Conservation (phyloP, 257 asterid genomes). For the Mentha longifolia region DNA sequence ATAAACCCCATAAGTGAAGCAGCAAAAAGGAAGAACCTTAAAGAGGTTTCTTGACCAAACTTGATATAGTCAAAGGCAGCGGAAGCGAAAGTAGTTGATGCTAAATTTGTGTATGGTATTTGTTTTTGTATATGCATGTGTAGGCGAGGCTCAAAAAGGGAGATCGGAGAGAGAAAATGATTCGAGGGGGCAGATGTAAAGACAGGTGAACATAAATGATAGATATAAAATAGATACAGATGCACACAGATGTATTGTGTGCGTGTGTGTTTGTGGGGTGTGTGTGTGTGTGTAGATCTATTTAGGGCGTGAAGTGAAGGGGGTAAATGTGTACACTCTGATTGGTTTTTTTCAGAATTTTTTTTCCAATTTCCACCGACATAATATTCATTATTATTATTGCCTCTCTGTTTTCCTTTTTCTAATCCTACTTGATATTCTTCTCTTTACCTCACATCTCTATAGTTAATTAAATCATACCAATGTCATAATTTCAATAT, state of each 20-base stretch:
- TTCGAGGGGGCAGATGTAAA: constrained; percentile 42
- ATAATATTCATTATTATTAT: constrained; percentile 25
- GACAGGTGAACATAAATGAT: constrained; percentile 41
- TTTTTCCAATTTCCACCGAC: constrained; percentile 47
- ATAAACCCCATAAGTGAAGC: constrained; percentile 42
- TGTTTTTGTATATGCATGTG: constrained; percentile 35
- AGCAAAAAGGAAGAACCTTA: constrained; percentile 41
- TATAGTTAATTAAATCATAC: neutral
- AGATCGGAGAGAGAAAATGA: constrained; percentile 40
- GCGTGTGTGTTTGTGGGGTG: constrained; percentile 13
- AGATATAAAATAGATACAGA: constrained; percentile 25
- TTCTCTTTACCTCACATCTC: neutral
- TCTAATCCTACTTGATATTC: neutral
- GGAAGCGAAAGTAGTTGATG: constrained; percentile 39
- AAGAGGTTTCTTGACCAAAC: constrained; percentile 46
- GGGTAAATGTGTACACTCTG: constrained; percentile 24
- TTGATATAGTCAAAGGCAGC: constrained; percentile 54
- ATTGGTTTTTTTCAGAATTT: constrained; percentile 11
- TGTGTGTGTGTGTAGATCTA: constrained; percentile 33
- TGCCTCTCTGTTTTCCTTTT: constrained; percentile 9
- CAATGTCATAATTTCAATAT: neutral
- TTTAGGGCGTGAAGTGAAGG: constrained; percentile 26
- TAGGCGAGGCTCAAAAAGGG: constrained; percentile 41
- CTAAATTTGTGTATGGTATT: constrained; percentile 40
- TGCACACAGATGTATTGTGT: constrained; percentile 8